Evolutionary conservation across 768 basidiomycete genomes (phyloP).

Genomic region (Pholiota molesta): DNA sequence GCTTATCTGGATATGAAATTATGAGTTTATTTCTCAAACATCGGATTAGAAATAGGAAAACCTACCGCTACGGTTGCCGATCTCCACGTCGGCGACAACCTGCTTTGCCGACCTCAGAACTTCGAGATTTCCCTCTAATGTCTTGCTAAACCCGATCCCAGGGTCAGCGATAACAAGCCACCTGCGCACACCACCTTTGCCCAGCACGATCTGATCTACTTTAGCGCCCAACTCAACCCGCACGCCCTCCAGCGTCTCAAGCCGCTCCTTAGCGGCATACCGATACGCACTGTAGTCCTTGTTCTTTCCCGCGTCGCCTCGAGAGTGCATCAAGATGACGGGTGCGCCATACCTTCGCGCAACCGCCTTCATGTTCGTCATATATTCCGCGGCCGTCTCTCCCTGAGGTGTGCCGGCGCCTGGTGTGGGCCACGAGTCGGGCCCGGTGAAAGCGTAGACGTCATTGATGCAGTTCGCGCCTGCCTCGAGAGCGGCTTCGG

Average conservation of each 20-base stretch:
- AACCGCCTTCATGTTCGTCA: conserved; percentile 64
- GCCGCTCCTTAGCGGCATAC: conserved; percentile 34
- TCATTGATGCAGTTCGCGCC: conserved; percentile 97
- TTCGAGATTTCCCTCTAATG: conserved; percentile 69
- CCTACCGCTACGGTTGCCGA: conserved; percentile 25
- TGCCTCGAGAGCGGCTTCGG: conserved; percentile 69
- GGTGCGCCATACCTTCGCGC: conserved; percentile 72
- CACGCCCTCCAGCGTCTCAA: conserved; percentile 67
- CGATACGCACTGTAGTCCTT: conserved; percentile 60
- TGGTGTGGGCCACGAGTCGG: conserved; percentile 37
- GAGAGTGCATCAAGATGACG: conserved; percentile 92
- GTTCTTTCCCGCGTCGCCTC: conserved; percentile 79
- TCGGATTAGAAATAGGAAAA: conserved; percentile 5
- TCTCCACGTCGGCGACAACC: conserved; percentile 44
- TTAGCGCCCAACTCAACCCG: conserved; percentile 71
- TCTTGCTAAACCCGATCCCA: conserved; percentile 94
- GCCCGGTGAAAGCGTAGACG: conserved; percentile 80
- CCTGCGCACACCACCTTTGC: conserved; percentile 71
- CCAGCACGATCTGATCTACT: conserved; percentile 64
- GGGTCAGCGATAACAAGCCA: conserved; percentile 94
- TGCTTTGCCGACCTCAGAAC: conserved; percentile 56
- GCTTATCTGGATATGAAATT: background rate
- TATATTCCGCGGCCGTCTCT: conserved; percentile 41
- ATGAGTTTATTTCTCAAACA: background rate
- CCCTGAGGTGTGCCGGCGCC: conserved; percentile 19